Evolutionary conservation across 73 alveolate species (phyloP), one percentile per base, ranked within the genome.

Genomic region (Uronychia binucleata): DNA sequence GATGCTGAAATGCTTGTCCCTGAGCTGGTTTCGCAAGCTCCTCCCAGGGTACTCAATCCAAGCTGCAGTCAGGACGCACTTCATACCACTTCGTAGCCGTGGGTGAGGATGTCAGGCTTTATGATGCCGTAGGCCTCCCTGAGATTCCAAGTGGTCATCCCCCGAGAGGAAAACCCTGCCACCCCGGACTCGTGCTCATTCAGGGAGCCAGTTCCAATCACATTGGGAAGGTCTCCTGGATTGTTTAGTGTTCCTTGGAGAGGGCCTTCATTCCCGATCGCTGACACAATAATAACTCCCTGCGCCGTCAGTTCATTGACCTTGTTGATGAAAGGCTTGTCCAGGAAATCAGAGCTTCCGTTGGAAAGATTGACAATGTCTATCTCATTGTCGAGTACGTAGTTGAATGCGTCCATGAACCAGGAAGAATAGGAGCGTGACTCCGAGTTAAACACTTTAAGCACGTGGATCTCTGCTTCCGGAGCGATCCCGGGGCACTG

Each of bases 221-320:
- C 96, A 77, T 91, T 86, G 14, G 81, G 58, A 46, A 82, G 78
- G 77, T 91, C 94, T 11, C 94, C 96, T 14, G 96, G 96, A 59
- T 81, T 82, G 77, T 90, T 91, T n/a, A 91, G 77, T 11, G 94
- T 91, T 0, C 96, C 96, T 1, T 87, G 78, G 26, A 57, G 83
- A 26, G 96, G 96, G 19, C 96, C 96, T 26, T 91, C 96, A 74
- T 91, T 91, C 35, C 96, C 96, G 28, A 92, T 92, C 0, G 96
- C 93, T 26, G 94, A 76, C 1, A 91, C 83, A 26, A 91, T 59
- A 5, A 85, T 77, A 0, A 91, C 78, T 1, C 92, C 92, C 19
- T 87, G 77, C 5, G 81, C 86, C 31, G 88, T 81, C 28, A 91
- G 76, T 59, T 91, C 92, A 31, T 87, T 91, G 5, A 91, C 82